Evolutionary conservation across 495 filamentous ascomycete genomes (phyloP).

Genomic region (Trichoderma erinaceum): DNA sequence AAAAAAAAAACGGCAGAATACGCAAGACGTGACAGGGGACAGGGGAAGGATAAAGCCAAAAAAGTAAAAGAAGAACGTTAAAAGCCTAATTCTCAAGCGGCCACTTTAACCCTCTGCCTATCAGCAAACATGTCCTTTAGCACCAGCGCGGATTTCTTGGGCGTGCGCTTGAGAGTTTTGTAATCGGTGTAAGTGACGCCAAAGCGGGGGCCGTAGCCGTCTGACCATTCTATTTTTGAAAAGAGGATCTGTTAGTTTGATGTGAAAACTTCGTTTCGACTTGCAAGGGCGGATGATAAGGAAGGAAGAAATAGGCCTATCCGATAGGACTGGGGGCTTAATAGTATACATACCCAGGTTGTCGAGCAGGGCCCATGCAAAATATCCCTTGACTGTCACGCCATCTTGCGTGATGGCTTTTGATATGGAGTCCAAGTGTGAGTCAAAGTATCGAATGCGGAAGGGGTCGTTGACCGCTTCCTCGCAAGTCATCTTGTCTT

Average conservation of each 20-base stretch:
- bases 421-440: conserved; percentile 40
- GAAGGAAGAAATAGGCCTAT: background rate
- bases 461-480: conserved; percentile 38
- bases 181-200: conserved; percentile 13
- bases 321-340: background rate
- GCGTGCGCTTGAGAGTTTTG: conserved; percentile 25
- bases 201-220: conserved; percentile 22
- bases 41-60: background rate
- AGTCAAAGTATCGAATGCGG: conserved; percentile 41
- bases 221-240: conserved; percentile 21
- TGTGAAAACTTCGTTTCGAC: background rate
- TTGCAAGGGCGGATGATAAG: background rate
- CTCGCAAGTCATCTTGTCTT: conserved; percentile 33
- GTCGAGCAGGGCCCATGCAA: conserved; percentile 46
- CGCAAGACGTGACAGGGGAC: background rate
- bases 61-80: background rate
- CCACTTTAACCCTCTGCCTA: background rate
- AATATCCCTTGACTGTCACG: conserved; percentile 42
- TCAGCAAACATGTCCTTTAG: conserved; percentile 19
- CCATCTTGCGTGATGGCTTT: conserved; percentile 37
- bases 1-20: background rate
- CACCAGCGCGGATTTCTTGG: conserved; percentile 29
- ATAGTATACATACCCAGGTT: conserved; percentile 27
- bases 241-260: background rate
- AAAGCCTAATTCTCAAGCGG: background rate